phyloP scores from a whole-genome alignment of 163 green algal genomes.

The Chloromonas sp. region DNA sequence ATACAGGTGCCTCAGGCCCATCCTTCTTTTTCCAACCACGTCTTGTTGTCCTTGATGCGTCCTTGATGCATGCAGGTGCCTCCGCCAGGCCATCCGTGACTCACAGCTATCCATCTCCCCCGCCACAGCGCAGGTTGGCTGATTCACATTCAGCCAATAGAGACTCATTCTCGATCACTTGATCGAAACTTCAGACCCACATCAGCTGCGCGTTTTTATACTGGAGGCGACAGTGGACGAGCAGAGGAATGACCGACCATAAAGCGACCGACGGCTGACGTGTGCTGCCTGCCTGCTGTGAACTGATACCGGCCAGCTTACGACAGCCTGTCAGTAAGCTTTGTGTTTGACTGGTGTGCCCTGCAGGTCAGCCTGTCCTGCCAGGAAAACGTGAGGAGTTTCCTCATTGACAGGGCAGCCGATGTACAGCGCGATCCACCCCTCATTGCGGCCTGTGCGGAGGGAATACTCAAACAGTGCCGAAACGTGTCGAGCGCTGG shows the following conservation, averaged over 20 bases:
- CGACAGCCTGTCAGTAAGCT: neutral
- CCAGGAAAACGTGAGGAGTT: conserved; percentile 9
- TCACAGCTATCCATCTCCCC: conserved; percentile 26
- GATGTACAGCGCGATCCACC: conserved; percentile 17
- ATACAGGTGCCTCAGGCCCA: too few relatives aligned
- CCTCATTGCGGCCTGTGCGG: conserved; percentile 19
- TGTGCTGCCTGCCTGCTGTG: neutral
- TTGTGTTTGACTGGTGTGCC: neutral
- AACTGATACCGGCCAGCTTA: too few relatives aligned
- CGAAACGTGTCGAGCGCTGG: neutral
- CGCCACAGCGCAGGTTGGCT: neutral
- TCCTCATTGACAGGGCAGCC: conserved; percentile 14
- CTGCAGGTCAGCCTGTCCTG: neutral
- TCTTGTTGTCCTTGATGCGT: too few relatives aligned
- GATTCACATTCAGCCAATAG: too few relatives aligned
- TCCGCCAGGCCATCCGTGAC: conserved; percentile 13
- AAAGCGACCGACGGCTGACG: neutral
- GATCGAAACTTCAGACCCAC: neutral
- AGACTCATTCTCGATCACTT: too few relatives aligned
- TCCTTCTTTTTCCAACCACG: too few relatives aligned
- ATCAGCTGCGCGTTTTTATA: conserved; percentile 18
- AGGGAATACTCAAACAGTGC: conserved; percentile 16
- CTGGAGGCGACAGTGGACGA: conserved; percentile 4
- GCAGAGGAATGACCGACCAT: neutral
- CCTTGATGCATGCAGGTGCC: conserved; percentile 10